Base-by-base conservation (phyloP, 176 grass and related monocot genomes). In the Zoysia japonica region DNA sequence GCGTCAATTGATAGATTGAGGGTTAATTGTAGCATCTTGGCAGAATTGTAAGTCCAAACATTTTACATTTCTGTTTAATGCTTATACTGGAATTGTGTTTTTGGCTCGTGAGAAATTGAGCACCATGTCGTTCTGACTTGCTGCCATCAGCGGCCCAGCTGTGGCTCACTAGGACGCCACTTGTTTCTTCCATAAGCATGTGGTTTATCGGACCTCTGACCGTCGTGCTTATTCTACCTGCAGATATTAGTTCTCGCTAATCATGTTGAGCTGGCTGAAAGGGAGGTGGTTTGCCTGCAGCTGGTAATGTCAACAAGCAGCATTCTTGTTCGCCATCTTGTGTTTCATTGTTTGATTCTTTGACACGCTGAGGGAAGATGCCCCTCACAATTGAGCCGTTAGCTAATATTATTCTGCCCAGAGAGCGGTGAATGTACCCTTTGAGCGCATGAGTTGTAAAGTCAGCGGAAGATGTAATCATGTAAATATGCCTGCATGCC, bases 271-370 rank as follows among this genome's bases (percentile, higher is more conserved):
- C 74, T 74, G 45, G 72, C 52, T 67, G 74, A 14, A 41, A 67
- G 72, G 73, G 67, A 48, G 67, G 44, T 62, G 11, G 5, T 62
- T 73, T 46, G 48, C 61, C 61, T 45, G 46, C 64, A 72, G 50
- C 74, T 64, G 78, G 51, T 55, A 13, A 68, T 72, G 73, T 68
- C 83, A 79, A 89, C 61, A 19, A 67, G 78, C 52, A 40, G 44
- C 78, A 68, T 78, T 59, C 40, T 71, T 12, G 62, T 76, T 76
- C 52, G 19, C 37, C 76, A 44, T 72, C 57, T 13, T 71, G 19
- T 51, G 43, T 78, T 72, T 13, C 52, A 78, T 89, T 85, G 17
- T 43, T 89, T 85, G 61, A 89, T 89, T 89, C 67, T 85, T 89
- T 74, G 39, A 19, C 38, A 47, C 63, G 11, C n/a, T 0, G 2